Conservation (phyloP, 176 grass and related monocot species). For the Canna indica region DNA sequence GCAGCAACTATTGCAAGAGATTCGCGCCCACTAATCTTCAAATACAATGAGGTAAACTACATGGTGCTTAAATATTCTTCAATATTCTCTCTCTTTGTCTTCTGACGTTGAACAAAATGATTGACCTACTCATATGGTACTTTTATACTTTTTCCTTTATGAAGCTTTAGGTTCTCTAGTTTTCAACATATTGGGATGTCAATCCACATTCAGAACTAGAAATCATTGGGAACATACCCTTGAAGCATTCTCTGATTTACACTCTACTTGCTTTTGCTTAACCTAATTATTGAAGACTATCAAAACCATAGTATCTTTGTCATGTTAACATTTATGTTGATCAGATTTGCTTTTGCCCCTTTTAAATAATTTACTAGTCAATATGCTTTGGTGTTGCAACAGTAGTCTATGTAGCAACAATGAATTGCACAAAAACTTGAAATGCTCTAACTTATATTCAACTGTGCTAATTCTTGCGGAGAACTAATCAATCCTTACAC, state of each 20-base stretch:
- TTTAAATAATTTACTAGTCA: background rate
- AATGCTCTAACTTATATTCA: too few relatives aligned
- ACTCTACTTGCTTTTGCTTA: too few relatives aligned
- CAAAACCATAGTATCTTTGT: background rate
- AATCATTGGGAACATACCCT: background rate
- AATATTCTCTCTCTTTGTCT: background rate
- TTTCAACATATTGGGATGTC: background rate
- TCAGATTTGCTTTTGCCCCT: background rate
- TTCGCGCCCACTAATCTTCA: slow-evolving; percentile 73
- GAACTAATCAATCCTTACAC: background rate
- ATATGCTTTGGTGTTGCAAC: background rate
- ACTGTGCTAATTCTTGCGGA: background rate
- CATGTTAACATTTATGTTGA: too few relatives aligned
- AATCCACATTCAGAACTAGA: background rate
- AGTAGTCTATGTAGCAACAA: background rate
- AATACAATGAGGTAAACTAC: slow-evolving; percentile 78
- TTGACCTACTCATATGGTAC: too few relatives aligned
- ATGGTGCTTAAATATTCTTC: slow-evolving; percentile 4
- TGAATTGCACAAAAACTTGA: too few relatives aligned
- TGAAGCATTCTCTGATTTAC: too few relatives aligned
- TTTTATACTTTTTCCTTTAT: background rate
- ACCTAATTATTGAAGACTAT: background rate
- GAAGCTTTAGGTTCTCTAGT: background rate
- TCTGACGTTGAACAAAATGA: too few relatives aligned
- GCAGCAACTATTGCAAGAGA: slow-evolving; percentile 53